Conservation (phyloP, 495 filamentous ascomycete species). For the Cudoniella acicularis region DNA sequence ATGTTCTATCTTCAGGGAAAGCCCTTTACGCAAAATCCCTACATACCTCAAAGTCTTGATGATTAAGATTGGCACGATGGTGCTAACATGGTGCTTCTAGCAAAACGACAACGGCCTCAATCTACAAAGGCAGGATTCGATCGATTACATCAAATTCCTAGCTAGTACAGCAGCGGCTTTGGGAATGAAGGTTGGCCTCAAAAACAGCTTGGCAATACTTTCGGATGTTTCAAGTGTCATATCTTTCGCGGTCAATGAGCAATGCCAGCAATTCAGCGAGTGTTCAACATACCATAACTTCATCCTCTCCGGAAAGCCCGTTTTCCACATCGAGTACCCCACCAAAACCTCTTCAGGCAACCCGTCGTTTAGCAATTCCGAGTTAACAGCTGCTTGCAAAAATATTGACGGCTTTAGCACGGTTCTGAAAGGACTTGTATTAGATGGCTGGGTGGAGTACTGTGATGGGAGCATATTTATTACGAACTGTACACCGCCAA, state of each 20-base stretch:
- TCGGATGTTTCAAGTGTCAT: neutral
- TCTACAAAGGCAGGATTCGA: neutral
- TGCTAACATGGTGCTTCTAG: neutral
- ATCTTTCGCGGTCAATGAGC: neutral
- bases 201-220: neutral
- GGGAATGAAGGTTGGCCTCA: neutral
- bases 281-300: neutral
- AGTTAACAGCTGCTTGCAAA: neutral
- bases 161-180: neutral
- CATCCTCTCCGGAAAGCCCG: neutral
- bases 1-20: no score
- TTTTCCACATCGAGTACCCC: conserved; percentile 5
- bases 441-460: conserved; percentile 2
- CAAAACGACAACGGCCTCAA: conserved; percentile 1
- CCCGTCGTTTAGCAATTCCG: neutral
- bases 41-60: no score
- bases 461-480: conserved; percentile 4
- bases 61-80: neutral
- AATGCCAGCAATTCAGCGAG: neutral
- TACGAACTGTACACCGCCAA: neutral
- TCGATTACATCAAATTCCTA: neutral
- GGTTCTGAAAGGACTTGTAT: neutral
- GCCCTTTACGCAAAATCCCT: neutral
- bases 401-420: neutral
- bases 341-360: neutral